These are phyloP conservation scores for Tuber microsphaerosporum DNA, from an alignment of 495 filamentous ascomycete species.

Conservation along the genomic window DNA sequence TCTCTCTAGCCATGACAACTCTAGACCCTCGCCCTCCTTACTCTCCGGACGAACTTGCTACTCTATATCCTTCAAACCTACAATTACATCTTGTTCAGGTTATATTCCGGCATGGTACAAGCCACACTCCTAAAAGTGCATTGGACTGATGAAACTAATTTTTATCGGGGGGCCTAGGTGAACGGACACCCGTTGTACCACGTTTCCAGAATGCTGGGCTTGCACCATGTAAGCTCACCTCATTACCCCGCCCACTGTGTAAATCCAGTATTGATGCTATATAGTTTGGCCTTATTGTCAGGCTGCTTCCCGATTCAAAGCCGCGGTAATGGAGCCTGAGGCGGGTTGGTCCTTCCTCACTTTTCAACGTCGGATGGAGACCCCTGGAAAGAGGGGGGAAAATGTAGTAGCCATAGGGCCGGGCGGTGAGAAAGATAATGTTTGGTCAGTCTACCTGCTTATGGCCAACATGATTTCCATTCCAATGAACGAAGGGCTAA, in stretches of 20 bases:
- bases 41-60: slow-evolving; percentile 66
- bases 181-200: slow-evolving; percentile 75
- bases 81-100: slow-evolving; percentile 86
- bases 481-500: background rate
- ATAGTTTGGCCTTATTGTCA: slow-evolving; percentile 88
- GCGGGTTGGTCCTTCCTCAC: slow-evolving; percentile 29
- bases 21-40: slow-evolving; percentile 69
- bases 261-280: background rate
- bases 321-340: slow-evolving; percentile 55
- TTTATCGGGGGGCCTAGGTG: slow-evolving; percentile 47
- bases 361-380: slow-evolving; percentile 34
- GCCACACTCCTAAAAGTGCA: background rate
- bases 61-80: slow-evolving; percentile 71
- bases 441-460: slow-evolving; percentile 29
- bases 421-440: slow-evolving; percentile 9
- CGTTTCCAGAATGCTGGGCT: slow-evolving; percentile 89
- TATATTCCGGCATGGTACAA: slow-evolving; percentile 73
- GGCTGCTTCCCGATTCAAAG: slow-evolving; percentile 62
- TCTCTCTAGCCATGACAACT: slow-evolving; percentile 58
- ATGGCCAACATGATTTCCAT: background rate
- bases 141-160: slow-evolving; percentile 10
- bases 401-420: slow-evolving; percentile 13
- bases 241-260: slow-evolving; percentile 3
- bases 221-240: slow-evolving; percentile 51
- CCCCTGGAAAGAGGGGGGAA: slow-evolving; percentile 21